These are phyloP conservation scores for Neurospora sp. DNA, from an alignment of 495 filamentous ascomycete genomes.

Conservation along the genomic window DNA sequence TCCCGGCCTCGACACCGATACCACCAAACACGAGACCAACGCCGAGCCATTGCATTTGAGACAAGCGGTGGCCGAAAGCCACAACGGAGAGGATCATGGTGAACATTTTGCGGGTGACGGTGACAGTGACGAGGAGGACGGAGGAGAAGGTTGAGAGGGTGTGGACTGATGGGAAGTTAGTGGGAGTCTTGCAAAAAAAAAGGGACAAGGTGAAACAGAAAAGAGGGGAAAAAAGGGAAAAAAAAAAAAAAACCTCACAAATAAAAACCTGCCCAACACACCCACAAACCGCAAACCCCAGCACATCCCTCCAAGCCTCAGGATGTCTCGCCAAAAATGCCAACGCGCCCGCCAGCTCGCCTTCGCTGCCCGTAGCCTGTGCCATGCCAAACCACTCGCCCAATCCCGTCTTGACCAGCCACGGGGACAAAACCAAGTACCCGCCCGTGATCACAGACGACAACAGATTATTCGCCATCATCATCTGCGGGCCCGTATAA, in stretches of 20 bases:
- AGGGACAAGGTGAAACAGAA: too few relatives aligned
- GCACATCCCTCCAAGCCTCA: conserved; percentile 67
- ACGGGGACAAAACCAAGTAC: conserved; percentile 72
- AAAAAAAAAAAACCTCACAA: conserved; percentile 42
- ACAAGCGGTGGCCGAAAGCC: conserved; percentile 83
- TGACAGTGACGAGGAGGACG: conserved; percentile 88
- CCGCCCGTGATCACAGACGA: conserved; percentile 59
- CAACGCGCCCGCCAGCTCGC: conserved; percentile 69
- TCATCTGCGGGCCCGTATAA: conserved; percentile 94
- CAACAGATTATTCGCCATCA: conserved; percentile 94
- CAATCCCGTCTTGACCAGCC: conserved; percentile 54
- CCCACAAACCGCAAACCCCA: conserved; percentile 86
- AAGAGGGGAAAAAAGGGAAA: background rate
- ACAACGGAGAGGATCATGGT: conserved; percentile 95
- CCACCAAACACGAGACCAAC: conserved; percentile 91
- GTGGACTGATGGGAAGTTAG: conserved; percentile 47
- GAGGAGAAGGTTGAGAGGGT: conserved; percentile 86
- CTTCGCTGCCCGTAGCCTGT: conserved; percentile 44
- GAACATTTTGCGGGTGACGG: conserved; percentile 96
- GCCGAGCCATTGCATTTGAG: conserved; percentile 77
- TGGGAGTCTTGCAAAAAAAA: too few relatives aligned
- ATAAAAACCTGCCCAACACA: conserved; percentile 95
- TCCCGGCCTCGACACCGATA: conserved; percentile 79
- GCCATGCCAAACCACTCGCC: conserved; percentile 60
- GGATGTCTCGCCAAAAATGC: conserved; percentile 72